Conservation (phyloP, 2,329 filamentous ascomycete genomes). For the Paecilomyces variotii region DNA sequence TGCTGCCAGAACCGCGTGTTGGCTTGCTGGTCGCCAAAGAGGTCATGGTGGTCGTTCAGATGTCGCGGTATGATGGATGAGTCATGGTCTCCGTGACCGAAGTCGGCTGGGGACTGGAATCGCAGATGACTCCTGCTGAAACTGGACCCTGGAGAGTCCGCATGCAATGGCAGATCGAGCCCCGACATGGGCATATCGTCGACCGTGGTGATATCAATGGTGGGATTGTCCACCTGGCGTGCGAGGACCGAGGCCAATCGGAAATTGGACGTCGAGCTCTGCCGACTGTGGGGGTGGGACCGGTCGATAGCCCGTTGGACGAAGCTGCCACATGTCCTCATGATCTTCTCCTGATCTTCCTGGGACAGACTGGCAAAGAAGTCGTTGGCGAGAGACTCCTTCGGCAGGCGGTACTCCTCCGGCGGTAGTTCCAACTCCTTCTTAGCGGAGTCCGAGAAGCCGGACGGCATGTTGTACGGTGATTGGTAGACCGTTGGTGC, state of each 20-base stretch:
- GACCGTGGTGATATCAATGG: conserved; percentile 35
- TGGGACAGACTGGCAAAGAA: conserved; percentile 32
- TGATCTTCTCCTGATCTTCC: conserved; percentile 34
- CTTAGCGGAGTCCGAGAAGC: conserved; percentile 35
- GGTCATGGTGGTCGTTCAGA: conserved; percentile 34
- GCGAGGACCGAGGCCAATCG: conserved; percentile 31
- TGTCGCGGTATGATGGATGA: conserved; percentile 15
- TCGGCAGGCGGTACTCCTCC: conserved; percentile 23
- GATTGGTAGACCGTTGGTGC: conserved; percentile 34
- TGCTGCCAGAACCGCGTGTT: conserved; percentile 38
- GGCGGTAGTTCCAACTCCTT: conserved; percentile 28
- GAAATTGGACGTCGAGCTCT: conserved; percentile 30
- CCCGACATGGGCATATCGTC: conserved; percentile 29
- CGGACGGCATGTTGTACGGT: conserved; percentile 36
- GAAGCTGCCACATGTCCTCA: conserved; percentile 35
- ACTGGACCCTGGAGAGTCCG: conserved; percentile 35
- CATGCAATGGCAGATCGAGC: conserved; percentile 31
- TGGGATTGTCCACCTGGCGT: conserved; percentile 32
- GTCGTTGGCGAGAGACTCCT: conserved; percentile 34
- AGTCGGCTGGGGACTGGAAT: conserved; percentile 35
- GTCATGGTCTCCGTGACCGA: conserved; percentile 25
- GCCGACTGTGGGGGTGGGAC: conserved; percentile 28
- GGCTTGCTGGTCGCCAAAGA: conserved; percentile 38
- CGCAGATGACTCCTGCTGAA: conserved; percentile 36
- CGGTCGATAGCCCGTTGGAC: conserved; percentile 32